Evolutionary conservation across 495 filamentous ascomycete species (phyloP), one percentile per base, ranked within the genome.

Genomic region (Penicillium soppii): DNA sequence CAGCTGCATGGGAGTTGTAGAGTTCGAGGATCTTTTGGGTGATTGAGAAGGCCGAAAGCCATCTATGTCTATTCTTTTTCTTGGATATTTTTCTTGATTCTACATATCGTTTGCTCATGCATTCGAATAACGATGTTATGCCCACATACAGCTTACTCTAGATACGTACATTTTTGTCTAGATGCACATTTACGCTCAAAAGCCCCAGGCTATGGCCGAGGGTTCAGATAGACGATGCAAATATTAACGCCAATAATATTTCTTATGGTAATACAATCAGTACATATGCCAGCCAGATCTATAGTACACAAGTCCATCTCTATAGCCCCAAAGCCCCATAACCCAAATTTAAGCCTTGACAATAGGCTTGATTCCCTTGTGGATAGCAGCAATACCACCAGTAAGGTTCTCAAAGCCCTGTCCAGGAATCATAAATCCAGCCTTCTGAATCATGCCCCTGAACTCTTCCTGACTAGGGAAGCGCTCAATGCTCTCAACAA

Each of bases 401-500:
- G 87, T 97, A 63, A 98, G 63, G 67, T 97, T 86, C 72, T 95
- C 91, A 68, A 82, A 96, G 2, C 90, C 90, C 43, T 83, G 69
- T 1, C 89, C 90, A 16, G 86, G 91, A 41, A 95, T 82, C 65
- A 87, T 65, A 65, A 98, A 97, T 12, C 94, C 95, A 32, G 90
- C 92, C 51, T 86, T 84, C 63, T 82, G 71, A 62, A 98, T 94
- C 91, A 97, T 94, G 37, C 81, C 82, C 56, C 83, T 74, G 67
- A 92, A 97, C 61, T 90, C 83, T 42, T 80, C 73, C 76, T 98
- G 94, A 42, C 74, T 82, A 3, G 95, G 95, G 65, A 97, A 98
- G 33, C 80, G 74, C 75, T 96, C 91, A 73, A 98, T 97, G 71
- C 90, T 96, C 81, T 98, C 94, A 21, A 97, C 95, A 29, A 98